Conservation (phyloP, 176 grass and related monocot species). For the Avena insularis region DNA sequence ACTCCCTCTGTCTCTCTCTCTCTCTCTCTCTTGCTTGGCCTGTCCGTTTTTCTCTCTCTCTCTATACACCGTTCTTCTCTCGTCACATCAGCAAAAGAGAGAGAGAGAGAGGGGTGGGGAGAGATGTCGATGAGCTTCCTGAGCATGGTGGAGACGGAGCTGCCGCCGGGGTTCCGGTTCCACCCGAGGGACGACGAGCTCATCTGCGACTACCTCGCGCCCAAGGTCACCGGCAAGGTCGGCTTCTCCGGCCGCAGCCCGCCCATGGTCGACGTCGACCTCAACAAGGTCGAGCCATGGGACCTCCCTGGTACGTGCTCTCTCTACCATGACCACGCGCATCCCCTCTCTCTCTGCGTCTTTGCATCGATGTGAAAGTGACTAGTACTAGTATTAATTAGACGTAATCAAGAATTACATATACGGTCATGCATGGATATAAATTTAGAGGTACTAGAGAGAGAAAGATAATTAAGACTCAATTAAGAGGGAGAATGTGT, state of each 20-base stretch:
- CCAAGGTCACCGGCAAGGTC: conserved; percentile 57
- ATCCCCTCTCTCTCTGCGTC: background rate
- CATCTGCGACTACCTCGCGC: conserved; percentile 88
- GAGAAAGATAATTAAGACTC: background rate
- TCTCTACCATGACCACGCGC: too few relatives aligned
- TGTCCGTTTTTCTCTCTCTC: conserved; percentile 37
- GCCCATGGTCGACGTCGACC: conserved; percentile 77
- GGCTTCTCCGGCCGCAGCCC: conserved; percentile 48
- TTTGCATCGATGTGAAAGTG: background rate
- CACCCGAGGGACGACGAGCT: conserved; percentile 94
- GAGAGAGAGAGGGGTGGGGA: background rate
- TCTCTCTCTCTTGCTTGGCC: conserved; percentile 5
- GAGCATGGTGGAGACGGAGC: conserved; percentile 90
- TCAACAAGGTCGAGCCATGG: conserved; percentile 98
- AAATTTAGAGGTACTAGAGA: background rate
- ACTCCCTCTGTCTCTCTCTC: background rate
- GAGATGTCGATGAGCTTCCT: conserved; percentile 77
- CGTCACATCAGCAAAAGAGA: background rate
- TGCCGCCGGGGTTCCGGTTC: conserved; percentile 94
- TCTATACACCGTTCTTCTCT: background rate
- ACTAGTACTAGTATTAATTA: background rate
- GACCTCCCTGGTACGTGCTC: conserved; percentile 71
- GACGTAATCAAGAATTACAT: background rate
- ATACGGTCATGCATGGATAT: background rate
- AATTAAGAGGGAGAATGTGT: background rate